Conservation (phyloP, 1,139 yeast species). For the Protomyces inundatus region DNA sequence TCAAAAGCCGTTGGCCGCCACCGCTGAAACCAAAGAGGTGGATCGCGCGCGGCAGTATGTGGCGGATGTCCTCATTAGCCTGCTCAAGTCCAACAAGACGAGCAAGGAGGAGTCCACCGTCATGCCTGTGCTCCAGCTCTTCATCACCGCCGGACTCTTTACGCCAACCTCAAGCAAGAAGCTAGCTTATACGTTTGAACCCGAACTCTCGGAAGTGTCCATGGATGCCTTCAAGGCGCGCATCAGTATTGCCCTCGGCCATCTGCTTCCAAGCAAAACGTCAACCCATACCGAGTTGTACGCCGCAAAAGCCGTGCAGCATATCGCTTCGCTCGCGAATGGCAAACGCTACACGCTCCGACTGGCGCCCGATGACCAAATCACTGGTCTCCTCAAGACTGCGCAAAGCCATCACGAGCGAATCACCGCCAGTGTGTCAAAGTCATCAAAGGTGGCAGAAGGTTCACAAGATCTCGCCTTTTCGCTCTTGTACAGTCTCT, state of each 20-base stretch:
- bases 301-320: not conserved
- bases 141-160: constrained; percentile 58
- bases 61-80: constrained; percentile 58
- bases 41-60: constrained; percentile 59
- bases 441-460: constrained; percentile 34
- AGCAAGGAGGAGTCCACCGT: constrained; percentile 35
- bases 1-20: constrained; percentile 31
- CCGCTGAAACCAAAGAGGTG: constrained; percentile 39
- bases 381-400: constrained; percentile 48
- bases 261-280: constrained; percentile 8
- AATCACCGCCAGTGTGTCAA: constrained; percentile 36
- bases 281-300: not conserved
- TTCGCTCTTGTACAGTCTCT: constrained; percentile 73
- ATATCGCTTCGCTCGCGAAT: not conserved
- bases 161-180: constrained; percentile 33
- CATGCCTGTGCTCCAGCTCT: constrained; percentile 46
- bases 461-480: constrained; percentile 49
- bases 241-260: constrained; percentile 17
- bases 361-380: constrained; percentile 53
- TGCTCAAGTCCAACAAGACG: constrained; percentile 40
- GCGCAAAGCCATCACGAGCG: constrained; percentile 50
- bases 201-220: constrained; percentile 19
- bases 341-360: constrained; percentile 35
- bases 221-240: constrained; percentile 11
- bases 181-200: not conserved